phyloP scores from a whole-genome alignment of 2,329 filamentous ascomycete genomes.

The Ambrosiella xylebori region DNA sequence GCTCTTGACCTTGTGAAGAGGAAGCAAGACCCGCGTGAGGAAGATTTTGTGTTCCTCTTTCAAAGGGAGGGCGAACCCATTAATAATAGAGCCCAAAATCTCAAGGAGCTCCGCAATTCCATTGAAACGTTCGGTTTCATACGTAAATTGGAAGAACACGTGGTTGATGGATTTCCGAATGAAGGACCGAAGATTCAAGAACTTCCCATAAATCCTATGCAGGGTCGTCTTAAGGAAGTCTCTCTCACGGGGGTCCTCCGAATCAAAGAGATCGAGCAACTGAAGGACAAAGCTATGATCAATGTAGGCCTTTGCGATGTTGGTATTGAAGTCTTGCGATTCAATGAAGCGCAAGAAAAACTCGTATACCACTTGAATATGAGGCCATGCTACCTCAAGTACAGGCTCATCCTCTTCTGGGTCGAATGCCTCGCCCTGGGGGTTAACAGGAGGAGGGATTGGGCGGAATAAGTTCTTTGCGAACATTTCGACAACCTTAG shows the following conservation, averaged over 20 bases:
- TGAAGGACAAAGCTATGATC: conserved; percentile 95
- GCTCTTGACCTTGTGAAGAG: conserved; percentile 95
- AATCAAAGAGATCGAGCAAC: conserved; percentile 94
- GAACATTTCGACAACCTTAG: conserved; percentile 97
- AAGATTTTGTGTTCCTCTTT: conserved; percentile 99
- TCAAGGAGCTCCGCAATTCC: conserved; percentile 93
- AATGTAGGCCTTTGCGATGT: conserved; percentile 97
- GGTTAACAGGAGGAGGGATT: conserved; percentile 92
- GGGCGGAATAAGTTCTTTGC: conserved; percentile 95
- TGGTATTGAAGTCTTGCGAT: conserved; percentile 99
- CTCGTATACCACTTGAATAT: conserved; percentile 98
- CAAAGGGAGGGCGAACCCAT: conserved; percentile 86
- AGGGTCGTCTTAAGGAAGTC: conserved; percentile 97
- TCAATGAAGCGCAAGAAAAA: conserved; percentile 99
- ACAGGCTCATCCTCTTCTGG: conserved; percentile 97
- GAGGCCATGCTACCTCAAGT: conserved; percentile 94
- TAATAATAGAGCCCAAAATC: conserved; percentile 96
- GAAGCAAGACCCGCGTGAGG: conserved; percentile 78
- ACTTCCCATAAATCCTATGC: conserved; percentile 97
- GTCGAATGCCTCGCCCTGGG: conserved; percentile 94
- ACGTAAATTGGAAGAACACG: conserved; percentile 98
- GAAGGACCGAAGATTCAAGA: conserved; percentile 90
- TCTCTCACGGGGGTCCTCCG: conserved; percentile 86
- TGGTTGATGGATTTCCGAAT: conserved; percentile 99
- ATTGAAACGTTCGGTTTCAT: conserved; percentile 97